Percentiles rank a stretch among this genome's conserved stretches.
Evolutionary conservation across 345 rosid species (phyloP).

Genomic region (Eucalyptus cloeziana): DNA sequence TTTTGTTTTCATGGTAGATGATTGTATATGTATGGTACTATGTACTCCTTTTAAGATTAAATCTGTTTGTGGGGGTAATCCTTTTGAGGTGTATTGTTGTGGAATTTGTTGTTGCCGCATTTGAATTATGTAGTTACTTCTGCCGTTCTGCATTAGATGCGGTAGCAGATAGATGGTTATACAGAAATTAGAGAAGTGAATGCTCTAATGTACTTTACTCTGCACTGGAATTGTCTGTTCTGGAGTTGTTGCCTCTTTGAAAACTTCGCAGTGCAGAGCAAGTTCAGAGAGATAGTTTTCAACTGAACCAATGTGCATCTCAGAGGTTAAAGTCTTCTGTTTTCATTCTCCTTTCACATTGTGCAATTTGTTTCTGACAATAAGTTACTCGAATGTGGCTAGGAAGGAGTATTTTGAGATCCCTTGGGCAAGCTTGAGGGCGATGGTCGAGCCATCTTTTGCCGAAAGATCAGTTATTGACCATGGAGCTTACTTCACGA

Average conservation of each 20-base stretch:
- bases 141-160: background rate
- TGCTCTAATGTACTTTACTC: background rate
- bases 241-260: background rate
- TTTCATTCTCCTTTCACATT: background rate
- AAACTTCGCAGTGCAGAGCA: background rate
- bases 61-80: background rate
- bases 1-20: background rate
- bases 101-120: background rate
- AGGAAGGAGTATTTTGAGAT: slow-evolving; percentile 76
- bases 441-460: slow-evolving; percentile 34
- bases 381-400: background rate
- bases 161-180: background rate
- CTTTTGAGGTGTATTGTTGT: background rate
- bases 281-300: background rate
- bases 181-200: background rate
- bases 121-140: background rate
- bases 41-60: background rate
- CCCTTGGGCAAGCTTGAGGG: slow-evolving; percentile 45
- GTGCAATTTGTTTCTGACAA: background rate
- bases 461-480: slow-evolving; percentile 30
- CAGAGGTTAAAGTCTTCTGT: background rate
- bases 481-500: slow-evolving; percentile 26
- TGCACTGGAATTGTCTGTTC: background rate
- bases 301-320: background rate
- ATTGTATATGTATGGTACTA: background rate